Evolutionary conservation across 495 filamentous ascomycete species (phyloP).

Genomic region (Melanomma pulvis-pyrius): DNA sequence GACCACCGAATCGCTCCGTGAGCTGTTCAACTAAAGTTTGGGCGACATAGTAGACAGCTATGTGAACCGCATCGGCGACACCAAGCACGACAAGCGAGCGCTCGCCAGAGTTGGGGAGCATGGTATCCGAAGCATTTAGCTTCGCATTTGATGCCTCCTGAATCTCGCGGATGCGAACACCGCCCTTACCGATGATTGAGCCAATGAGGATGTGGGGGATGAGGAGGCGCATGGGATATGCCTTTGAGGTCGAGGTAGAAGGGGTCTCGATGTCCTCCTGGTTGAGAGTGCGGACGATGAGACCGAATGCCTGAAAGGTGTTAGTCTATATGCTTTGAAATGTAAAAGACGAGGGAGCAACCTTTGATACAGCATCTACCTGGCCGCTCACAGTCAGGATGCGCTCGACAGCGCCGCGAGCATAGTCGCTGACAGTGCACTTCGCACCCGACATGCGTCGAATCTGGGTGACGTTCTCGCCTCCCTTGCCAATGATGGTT

Average conservation of each 20-base stretch:
- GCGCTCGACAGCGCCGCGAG: slow-evolving; percentile 92
- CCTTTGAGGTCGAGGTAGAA: slow-evolving; percentile 91
- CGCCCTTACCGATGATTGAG: slow-evolving; percentile 96
- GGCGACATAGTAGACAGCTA: slow-evolving; percentile 96
- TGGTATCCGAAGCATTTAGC: slow-evolving; percentile 93
- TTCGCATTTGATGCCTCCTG: slow-evolving; percentile 96
- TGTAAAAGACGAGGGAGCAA: slow-evolving; percentile 49
- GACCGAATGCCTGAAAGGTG: slow-evolving; percentile 77
- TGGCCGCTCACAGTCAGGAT: slow-evolving; percentile 95
- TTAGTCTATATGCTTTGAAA: slow-evolving; percentile 30
- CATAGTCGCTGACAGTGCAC: slow-evolving; percentile 97
- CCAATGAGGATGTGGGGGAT: slow-evolving; percentile 97
- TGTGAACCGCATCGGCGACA: slow-evolving; percentile 78
- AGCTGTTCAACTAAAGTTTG: slow-evolving; percentile 95
- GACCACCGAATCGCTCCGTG: slow-evolving; percentile 92
- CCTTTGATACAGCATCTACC: slow-evolving; percentile 96
- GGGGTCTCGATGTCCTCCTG: slow-evolving; percentile 86
- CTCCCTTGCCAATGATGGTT: slow-evolving; percentile 96
- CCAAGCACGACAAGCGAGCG: slow-evolving; percentile 78
- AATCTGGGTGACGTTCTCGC: slow-evolving; percentile 96
- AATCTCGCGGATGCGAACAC: slow-evolving; percentile 94
- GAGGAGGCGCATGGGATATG: slow-evolving; percentile 91
- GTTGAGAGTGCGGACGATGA: slow-evolving; percentile 97
- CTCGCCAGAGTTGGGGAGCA: slow-evolving; percentile 90
- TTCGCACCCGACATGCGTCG: slow-evolving; percentile 89